Base-by-base conservation (phyloP, 306 rosid species). In the Hippophae rhamnoides region DNA sequence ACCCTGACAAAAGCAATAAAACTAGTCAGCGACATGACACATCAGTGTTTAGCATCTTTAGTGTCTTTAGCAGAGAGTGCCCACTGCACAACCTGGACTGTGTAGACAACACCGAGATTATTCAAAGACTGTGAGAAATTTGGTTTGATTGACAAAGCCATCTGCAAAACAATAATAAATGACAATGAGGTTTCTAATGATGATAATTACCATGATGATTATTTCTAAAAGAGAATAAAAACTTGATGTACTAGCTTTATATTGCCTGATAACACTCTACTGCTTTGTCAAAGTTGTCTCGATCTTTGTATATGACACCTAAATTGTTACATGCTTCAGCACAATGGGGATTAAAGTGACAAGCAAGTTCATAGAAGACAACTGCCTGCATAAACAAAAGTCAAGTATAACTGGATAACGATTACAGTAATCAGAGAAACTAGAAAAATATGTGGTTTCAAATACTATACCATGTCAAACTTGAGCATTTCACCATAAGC, bases 401-500 rank as follows among this genome's bases (percentile, higher is more conserved):
- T 47, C 58, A 48, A 61, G 54, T 58, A 66, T 43, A 31, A 31
- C 38, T 31, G 38, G 38, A 31, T 2, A 31, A 31, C 4, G 48
- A 54, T 31, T 56, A 61, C 52, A 48, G 54, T 52, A 58, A 60
- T n/a, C 60, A 58, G 12, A 46, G 53, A 54, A 13, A 38, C 5
- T 12, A 49, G 53, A 2, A 41, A 31, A 61, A 63, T 41, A 57
- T 52, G 58, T 43, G 59, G 3, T 46, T 60, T 55, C 43, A 62
- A 74, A 54, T 43, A 40, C 56, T 82, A 50, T 69, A 93, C 99
- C 99, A 80, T 86, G 69, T 93, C 99, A 71, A 88, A 93, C 81
- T 88, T 86, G 10, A 93, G 97, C 95, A 88, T 93, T 79, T 93
- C 99, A 62, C 99, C 99, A 72, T 93, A 93, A 52, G 99, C 99